Base-by-base conservation (phyloP, 345 rosid genomes). In the Gossypium sturtianum region DNA sequence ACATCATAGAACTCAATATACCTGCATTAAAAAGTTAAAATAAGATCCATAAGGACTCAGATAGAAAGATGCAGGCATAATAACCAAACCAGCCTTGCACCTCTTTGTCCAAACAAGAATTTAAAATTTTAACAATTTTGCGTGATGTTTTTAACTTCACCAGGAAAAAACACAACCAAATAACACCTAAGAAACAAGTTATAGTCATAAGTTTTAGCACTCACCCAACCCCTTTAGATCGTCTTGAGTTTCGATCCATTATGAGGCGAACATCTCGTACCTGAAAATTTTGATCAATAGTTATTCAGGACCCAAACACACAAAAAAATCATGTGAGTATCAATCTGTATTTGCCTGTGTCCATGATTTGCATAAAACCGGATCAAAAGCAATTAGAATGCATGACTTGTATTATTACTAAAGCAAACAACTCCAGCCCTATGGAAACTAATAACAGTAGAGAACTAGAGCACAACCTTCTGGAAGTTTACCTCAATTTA, bases 251-350 rank as follows among this genome's bases (percentile, higher is more conserved):
- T 63, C 98, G 94, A 81, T 95, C 99, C 98, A 95, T 90, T 69
- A 95, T 95, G 73, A 95, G 90, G 47, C 99, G 93, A 44, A 93
- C 98, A 85, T 95, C 98, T 68, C 99, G 89, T 52, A 95, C 99
- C 99, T 95, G 87, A 57, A 81, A 87, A 80, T 58, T 56, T 68
- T 17, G 41, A 59, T 70, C 13, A 65, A 66, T 44, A 76, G 43
- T 29, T 15, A 66, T 56, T 29, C 73, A 62, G 76, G 16, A 48
- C 2, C 25, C 65, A 16, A 10, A 68, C 49, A 38, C 16, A 56
- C 60, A 19, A 2, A 48, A 48, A 48, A 48, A 48, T 2, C 44
- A 34, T 34, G 41, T 8, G 43, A 13, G 44, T 27, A 29, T 13
- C 7, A 61, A 61, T 61, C 43, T 29, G 52, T 47, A 67, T 22